Evolutionary conservation across 2,329 filamentous ascomycete genomes (phyloP).

Genomic region (Colletotrichum sp.): DNA sequence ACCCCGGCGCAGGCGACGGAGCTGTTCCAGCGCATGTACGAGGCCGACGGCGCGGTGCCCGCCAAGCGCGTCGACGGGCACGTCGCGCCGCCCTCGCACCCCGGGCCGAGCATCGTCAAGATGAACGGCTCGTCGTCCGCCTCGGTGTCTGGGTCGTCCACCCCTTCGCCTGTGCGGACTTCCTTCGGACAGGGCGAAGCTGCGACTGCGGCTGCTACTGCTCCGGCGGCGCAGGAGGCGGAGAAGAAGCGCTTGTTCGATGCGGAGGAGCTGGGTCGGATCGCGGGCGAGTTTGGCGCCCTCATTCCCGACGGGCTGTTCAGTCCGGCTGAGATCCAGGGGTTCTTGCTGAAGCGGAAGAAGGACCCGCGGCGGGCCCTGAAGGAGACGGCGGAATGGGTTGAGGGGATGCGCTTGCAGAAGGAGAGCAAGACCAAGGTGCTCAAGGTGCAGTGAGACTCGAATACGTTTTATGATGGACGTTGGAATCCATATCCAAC

Average conservation of each 20-base stretch:
- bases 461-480: neutral
- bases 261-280: slow-evolving; percentile 41
- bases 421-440: slow-evolving; percentile 56
- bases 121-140: neutral
- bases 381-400: slow-evolving; percentile 58
- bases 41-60: slow-evolving; percentile 35
- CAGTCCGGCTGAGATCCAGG: slow-evolving; percentile 68
- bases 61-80: slow-evolving; percentile 16
- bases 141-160: neutral
- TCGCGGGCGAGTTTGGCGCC: slow-evolving; percentile 55
- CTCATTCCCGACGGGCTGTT: slow-evolving; percentile 58
- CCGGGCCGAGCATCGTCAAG: neutral
- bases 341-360: slow-evolving; percentile 68
- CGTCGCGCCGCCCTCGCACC: neutral
- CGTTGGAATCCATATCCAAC: neutral
- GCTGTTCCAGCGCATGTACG: slow-evolving; percentile 67
- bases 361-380: slow-evolving; percentile 61
- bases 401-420: slow-evolving; percentile 53
- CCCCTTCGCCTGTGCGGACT: neutral
- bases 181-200: neutral
- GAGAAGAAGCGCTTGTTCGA: slow-evolving; percentile 19
- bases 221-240: neutral
- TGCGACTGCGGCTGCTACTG: neutral
- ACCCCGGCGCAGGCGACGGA: slow-evolving; percentile 55
- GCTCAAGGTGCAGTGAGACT: slow-evolving; percentile 47